Evolutionary conservation across 139 green algal species (phyloP).

Genomic region (Haematococcus lacustris): DNA sequence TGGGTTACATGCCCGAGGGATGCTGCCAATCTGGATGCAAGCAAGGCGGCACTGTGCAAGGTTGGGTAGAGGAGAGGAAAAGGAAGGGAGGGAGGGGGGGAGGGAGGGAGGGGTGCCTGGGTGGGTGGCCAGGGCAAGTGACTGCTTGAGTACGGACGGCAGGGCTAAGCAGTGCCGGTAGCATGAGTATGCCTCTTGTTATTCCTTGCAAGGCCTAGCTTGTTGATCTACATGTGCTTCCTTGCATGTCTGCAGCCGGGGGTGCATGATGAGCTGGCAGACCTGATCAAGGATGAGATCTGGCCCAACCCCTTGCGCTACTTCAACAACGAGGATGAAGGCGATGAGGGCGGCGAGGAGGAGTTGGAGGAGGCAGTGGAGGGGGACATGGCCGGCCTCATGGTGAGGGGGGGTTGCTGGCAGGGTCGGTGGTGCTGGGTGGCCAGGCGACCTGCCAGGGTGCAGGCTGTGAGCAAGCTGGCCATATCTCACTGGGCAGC

Average conservation of each 20-base stretch:
- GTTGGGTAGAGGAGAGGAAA: too few species aligned
- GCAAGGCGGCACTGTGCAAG: background rate
- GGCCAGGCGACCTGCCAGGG: too few species aligned
- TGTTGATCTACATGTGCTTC: background rate
- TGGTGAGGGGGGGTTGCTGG: too few species aligned
- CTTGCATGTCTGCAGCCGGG: background rate
- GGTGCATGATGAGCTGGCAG: constrained; percentile 24
- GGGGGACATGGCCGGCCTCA: too few species aligned
- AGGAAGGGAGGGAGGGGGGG: too few species aligned
- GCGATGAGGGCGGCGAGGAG: too few species aligned
- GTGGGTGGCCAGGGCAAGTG: background rate
- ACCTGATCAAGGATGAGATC: constrained; percentile 52
- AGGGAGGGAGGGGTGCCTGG: too few species aligned
- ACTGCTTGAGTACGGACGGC: background rate
- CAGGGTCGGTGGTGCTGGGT: too few species aligned
- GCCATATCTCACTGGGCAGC: too few species aligned
- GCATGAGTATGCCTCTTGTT: background rate
- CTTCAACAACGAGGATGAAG: too few species aligned
- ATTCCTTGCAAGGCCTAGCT: background rate
- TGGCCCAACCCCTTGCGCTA: constrained; percentile 57
- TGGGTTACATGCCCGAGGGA: background rate
- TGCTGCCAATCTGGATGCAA: background rate
- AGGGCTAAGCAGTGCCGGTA: background rate
- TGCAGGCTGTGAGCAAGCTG: too few species aligned
- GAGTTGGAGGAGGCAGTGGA: too few species aligned